These are phyloP conservation scores for Fusarium veterinarium DNA, from an alignment of 2,329 filamentous ascomycete genomes.

Conservation along the genomic window DNA sequence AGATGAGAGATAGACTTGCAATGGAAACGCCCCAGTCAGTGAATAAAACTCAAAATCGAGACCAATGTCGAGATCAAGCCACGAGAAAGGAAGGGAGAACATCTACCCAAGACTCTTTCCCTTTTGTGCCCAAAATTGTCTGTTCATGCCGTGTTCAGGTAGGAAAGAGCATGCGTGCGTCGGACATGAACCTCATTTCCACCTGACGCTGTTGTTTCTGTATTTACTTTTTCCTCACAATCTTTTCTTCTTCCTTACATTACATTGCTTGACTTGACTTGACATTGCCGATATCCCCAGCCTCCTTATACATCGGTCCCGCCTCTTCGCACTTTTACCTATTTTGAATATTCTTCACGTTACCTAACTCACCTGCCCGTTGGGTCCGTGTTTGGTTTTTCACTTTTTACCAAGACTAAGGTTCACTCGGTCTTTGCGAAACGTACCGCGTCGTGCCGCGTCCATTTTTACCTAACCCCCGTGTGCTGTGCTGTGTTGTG, in stretches of 20 bases:
- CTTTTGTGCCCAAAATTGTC: conserved; percentile 3
- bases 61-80: neutral
- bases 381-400: conserved; percentile 6
- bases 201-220: conserved; percentile 21
- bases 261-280: neutral
- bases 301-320: conserved; percentile 22
- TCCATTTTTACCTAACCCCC: conserved; percentile 1
- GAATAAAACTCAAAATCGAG: conserved; percentile 6
- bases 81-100: neutral
- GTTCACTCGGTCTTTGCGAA: conserved; percentile 12
- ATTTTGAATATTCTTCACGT: conserved; percentile 2
- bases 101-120: neutral
- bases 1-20: conserved; percentile 12
- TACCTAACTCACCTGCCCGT: neutral
- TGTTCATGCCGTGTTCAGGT: neutral
- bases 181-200: conserved; percentile 32
- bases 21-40: conserved; percentile 15
- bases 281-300: conserved; percentile 5
- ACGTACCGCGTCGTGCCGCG: conserved; percentile 32
- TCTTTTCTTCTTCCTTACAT: conserved; percentile 8
- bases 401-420: neutral
- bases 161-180: conserved; percentile 16
- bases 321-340: conserved; percentile 25
- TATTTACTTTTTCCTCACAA: conserved; percentile 25
- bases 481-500: neutral